Conservation (phyloP, 1,284 basidiomycete genomes). For the Mycosarcoma mackinlayi region DNA sequence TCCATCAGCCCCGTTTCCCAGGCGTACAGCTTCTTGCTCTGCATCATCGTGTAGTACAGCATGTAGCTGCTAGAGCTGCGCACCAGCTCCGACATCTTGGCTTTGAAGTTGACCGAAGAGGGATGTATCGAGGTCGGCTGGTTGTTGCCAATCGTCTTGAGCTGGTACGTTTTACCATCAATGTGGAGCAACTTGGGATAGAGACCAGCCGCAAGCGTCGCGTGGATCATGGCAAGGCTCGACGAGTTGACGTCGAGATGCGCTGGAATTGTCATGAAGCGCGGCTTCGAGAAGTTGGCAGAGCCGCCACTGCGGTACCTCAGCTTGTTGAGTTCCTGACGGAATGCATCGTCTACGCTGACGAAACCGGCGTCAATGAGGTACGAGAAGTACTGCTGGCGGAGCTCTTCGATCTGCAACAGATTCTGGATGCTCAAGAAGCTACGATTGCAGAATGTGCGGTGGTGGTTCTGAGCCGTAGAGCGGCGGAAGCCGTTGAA, state of each 20-base stretch:
- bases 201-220: constrained; percentile 85
- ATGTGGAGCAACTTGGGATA: constrained; percentile 89
- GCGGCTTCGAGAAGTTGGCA: constrained; percentile 73
- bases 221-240: constrained; percentile 77
- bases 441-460: constrained; percentile 80
- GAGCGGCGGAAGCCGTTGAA: constrained; percentile 88
- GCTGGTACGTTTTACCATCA: constrained; percentile 73
- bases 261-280: constrained; percentile 78
- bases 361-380: constrained; percentile 90
- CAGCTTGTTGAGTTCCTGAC: constrained; percentile 79
- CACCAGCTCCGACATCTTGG: constrained; percentile 36
- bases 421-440: constrained; percentile 90
- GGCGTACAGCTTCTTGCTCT: constrained; percentile 88
- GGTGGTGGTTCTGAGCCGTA: constrained; percentile 73
- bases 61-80: constrained; percentile 44
- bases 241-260: constrained; percentile 79
- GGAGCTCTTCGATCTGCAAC: constrained; percentile 94
- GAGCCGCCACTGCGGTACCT: constrained; percentile 48
- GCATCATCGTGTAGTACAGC: constrained; percentile 73
- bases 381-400: constrained; percentile 85
- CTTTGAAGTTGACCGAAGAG: constrained; percentile 70
- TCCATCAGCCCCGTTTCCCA: constrained; percentile 95
- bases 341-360: constrained; percentile 75
- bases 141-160: constrained; percentile 89
- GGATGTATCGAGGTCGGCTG: constrained; percentile 88